Conservation (phyloP, 2,329 filamentous ascomycete genomes). For the Fusarium ramigenum region DNA sequence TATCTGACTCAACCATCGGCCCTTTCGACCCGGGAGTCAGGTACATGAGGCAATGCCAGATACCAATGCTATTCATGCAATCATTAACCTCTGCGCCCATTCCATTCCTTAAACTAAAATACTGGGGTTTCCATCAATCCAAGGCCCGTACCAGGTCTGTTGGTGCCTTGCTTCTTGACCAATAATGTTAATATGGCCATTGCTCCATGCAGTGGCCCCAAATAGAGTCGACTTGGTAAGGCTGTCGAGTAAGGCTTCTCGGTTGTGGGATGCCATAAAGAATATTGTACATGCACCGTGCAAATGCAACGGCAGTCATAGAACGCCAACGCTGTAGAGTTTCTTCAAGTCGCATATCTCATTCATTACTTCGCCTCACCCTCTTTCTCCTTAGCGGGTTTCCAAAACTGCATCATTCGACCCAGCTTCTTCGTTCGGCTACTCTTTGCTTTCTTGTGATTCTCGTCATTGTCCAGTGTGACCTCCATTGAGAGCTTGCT, state of each 20-base stretch:
- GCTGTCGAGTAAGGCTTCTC: slow-evolving; percentile 2
- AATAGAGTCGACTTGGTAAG: slow-evolving; percentile 5
- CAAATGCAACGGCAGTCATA: slow-evolving; percentile 45
- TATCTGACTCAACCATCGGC: slow-evolving; percentile 28
- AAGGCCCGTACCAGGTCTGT: slow-evolving; percentile 19
- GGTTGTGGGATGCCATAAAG: slow-evolving; percentile 39
- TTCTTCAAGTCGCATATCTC: slow-evolving; percentile 5
- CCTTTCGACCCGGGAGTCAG: slow-evolving; percentile 29
- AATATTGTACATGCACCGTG: slow-evolving; percentile 52
- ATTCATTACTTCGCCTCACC: slow-evolving; percentile 39
- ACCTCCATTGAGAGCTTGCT: slow-evolving; percentile 80
- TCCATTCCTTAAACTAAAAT: slow-evolving; percentile 36
- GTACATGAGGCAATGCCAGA: slow-evolving; percentile 44
- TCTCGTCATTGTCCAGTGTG: slow-evolving; percentile 62
- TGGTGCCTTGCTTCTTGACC: slow-evolving; percentile 5
- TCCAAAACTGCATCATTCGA: slow-evolving; percentile 84
- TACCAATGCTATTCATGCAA: slow-evolving; percentile 51
- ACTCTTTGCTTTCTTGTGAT: slow-evolving; percentile 62
- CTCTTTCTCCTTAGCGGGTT: slow-evolving; percentile 63
- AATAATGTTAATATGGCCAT: slow-evolving; percentile 5
- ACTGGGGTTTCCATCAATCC: slow-evolving; percentile 25
- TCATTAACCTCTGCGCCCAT: slow-evolving; percentile 47
- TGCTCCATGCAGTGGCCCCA: background rate
- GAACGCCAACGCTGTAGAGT: slow-evolving; percentile 23
- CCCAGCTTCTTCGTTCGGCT: slow-evolving; percentile 77